Evolutionary conservation across 2,329 filamentous ascomycete species (phyloP), one percentile per base, ranked within the genome.

Genomic region (Parafenestella ontariensis): DNA sequence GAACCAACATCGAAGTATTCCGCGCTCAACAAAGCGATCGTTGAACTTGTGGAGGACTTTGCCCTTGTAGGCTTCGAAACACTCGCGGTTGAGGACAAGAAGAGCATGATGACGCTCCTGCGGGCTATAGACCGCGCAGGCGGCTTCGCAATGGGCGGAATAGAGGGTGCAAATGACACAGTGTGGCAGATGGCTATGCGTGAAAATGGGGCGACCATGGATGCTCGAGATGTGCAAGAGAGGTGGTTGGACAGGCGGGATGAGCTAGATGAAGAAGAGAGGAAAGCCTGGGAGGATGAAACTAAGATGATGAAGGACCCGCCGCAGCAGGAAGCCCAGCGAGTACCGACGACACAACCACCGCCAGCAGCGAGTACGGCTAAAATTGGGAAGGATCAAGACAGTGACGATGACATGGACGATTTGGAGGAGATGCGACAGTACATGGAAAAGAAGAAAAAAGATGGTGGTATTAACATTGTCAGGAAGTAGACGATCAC

Each of bases 161-260:
- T 92, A 0, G 92, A 97, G 73, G 94, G 92, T 1, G 91, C 92
- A 41, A 97, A 98, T 66, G 94, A 99, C 73, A 93, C 89, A 6
- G 86, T 99, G n/a, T 99, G 95, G 95, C 91, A 96, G 70, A 88
- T 98, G 40, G 92, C 95, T 2, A 96, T 98, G 87, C 87, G 92
- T 52, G 84, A 88, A 58, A 83, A 84, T 2, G 79, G 83, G 63
- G 83, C 84, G 54, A 85, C 87, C 31, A 87, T 96, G 82, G 92
- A 96, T 66, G 87, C 92, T 9, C 82, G 89, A 55, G 94, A 99
- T 76, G 88, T 98, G 59, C 95, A 99, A 77, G 95, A 99, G 79
- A 84, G 95, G 57, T 99, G 95, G 95, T 80, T 99, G 28, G 94
- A 98, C 77, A 83, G 88, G 36, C 95, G 93, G 72, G 93, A 93